Percentiles rank a stretch among this genome's conserved stretches.
Evolutionary conservation across 2,329 filamentous ascomycete species (phyloP).

Genomic region (Fusarium poae): DNA sequence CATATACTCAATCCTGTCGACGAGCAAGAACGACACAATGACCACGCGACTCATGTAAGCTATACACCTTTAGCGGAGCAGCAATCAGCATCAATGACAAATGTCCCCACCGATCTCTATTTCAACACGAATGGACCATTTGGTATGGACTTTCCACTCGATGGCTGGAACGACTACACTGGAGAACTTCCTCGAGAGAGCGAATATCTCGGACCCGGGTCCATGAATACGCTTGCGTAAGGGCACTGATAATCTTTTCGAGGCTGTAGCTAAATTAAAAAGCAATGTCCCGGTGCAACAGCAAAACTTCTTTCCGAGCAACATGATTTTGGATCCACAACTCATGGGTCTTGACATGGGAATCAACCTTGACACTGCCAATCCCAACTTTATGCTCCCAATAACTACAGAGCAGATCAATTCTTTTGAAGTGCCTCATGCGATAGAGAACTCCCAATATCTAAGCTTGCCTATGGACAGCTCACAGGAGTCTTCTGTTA

Average conservation of each 20-base stretch:
- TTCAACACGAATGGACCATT: rapidly evolving
- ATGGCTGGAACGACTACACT: not conserved
- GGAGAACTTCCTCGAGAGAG: not conserved
- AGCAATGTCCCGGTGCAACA: not conserved
- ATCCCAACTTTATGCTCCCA: not conserved
- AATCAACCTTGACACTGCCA: not conserved
- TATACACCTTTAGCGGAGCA: rapidly evolving
- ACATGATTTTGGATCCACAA: not conserved
- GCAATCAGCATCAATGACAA: rapidly evolving
- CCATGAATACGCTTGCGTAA: not conserved
- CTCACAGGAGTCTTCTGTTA: not conserved
- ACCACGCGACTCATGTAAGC: rapidly evolving
- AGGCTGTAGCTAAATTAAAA: not conserved
- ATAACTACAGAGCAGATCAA: not conserved
- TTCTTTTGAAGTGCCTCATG: rapidly evolving
- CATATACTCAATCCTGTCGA: slow-evolving; percentile 5
- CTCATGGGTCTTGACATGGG: not conserved
- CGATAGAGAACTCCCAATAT: not conserved
- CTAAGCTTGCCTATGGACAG: not conserved
- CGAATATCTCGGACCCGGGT: not conserved
- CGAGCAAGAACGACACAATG: not conserved
- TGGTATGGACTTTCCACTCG: not conserved
- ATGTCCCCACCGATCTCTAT: rapidly evolving
- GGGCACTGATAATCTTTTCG: rapidly evolving
- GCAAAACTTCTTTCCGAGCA: rapidly evolving